Evolutionary conservation across 2,329 filamentous ascomycete species (phyloP).

Genomic region (Trichoderma atroviride): DNA sequence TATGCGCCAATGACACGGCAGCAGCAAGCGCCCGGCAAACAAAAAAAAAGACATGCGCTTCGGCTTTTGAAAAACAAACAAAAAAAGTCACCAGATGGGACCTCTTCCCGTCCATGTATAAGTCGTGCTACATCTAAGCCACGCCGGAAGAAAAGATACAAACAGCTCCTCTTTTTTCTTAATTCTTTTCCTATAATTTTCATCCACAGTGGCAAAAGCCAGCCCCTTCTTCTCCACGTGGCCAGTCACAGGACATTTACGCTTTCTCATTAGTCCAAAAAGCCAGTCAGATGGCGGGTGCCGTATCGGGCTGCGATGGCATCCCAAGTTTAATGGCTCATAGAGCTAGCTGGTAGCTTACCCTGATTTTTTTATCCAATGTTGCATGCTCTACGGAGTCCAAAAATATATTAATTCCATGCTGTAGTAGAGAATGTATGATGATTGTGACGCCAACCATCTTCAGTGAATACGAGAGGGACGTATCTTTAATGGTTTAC

Average conservation of each 20-base stretch:
- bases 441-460: slow-evolving; percentile 1
- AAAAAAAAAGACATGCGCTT: not conserved
- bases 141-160: not conserved
- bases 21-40: slow-evolving; percentile 14
- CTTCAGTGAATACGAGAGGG: not conserved
- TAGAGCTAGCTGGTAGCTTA: not conserved
- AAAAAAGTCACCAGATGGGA: not conserved
- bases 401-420: not conserved
- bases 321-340: slow-evolving; percentile 13
- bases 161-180: not conserved
- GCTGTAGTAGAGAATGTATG: not conserved
- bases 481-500: too few relatives aligned
- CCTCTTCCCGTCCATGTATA: not conserved
- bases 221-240: slow-evolving; percentile 17
- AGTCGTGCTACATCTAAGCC: not conserved
- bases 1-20: not conserved
- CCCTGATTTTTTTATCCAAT: not conserved
- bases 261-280: not conserved
- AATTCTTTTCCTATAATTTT: not conserved
- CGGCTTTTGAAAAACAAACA: not conserved
- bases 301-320: not conserved
- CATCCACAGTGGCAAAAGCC: slow-evolving; percentile 21
- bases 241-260: slow-evolving; percentile 13
- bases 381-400: not conserved
- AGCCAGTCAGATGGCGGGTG: slow-evolving; percentile 4